Conservation (phyloP, 768 basidiomycete species). For the Termitomyces titanicus region DNA sequence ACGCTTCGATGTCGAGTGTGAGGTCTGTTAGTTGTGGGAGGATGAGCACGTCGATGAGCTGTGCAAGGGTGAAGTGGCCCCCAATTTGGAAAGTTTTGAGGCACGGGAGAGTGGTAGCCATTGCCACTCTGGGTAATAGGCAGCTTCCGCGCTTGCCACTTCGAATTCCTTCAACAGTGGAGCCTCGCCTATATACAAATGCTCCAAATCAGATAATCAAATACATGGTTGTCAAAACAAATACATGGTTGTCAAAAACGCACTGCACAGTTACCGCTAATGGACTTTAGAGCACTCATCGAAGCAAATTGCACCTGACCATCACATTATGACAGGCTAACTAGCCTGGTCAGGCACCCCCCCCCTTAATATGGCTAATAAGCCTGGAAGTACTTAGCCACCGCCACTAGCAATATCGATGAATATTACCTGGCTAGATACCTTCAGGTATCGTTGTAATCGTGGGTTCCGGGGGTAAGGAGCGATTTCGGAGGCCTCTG, state of each 20-base stretch:
- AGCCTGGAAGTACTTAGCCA: too few species aligned
- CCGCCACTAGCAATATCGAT: too few species aligned
- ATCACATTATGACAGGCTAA: too few species aligned
- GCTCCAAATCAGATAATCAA: conserved; percentile 3
- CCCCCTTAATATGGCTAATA: too few species aligned
- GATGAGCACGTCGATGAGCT: conserved; percentile 57
- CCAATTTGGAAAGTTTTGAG: conserved; percentile 57
- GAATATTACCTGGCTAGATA: too few species aligned
- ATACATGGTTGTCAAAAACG: background rate
- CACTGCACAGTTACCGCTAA: conserved; percentile 54
- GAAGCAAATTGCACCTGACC: conserved; percentile 76
- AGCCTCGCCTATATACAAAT: conserved; percentile 63
- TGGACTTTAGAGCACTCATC: conserved; percentile 67
- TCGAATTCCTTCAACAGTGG: conserved; percentile 78
- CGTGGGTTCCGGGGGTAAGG: too few species aligned
- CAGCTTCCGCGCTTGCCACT: conserved; percentile 66
- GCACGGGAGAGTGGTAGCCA: conserved; percentile 64
- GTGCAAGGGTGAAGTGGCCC: conserved; percentile 62
- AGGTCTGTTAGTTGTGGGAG: conserved; percentile 57
- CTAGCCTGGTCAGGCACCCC: too few species aligned
- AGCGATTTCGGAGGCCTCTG: too few species aligned
- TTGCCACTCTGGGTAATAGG: conserved; percentile 63
- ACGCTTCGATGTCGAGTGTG: conserved; percentile 66
- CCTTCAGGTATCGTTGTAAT: too few species aligned
- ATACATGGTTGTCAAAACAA: too few species aligned